Base-by-base conservation (phyloP, 192 early-diverging fungal species). In the Mortierella hygrophila region DNA sequence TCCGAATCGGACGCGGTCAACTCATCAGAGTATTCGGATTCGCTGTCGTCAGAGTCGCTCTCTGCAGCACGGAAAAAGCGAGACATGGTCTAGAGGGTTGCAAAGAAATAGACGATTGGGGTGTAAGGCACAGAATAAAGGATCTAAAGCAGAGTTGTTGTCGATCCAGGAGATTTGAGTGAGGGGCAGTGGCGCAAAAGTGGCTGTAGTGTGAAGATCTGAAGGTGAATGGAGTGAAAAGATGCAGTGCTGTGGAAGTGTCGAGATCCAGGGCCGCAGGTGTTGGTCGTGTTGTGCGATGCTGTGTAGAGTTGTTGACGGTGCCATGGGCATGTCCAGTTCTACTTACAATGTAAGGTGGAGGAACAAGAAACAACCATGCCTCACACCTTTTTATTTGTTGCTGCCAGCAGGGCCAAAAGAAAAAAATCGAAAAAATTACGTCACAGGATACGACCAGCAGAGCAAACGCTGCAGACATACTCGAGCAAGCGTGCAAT, bases 61-160 rank as follows among this genome's bases (percentile, higher is more conserved):
- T 94, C 94, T 77, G 90, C 92, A 70, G 92, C 91, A 70, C 93
- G 93, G 92, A 97, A 97, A 85, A 97, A 97, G 85, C 97, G 96
- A 75, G 96, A 96, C 96, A 96, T 96, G 74, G 70, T 85, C 42
- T n/a, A 47, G 72, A 16, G 21, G 71, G 21, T 75, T 8, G 13
- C n/a, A 55, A 75, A 57, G 54, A 75, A 15, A 38, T 29, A 35
- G 4, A n/a, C 68, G 72, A 54, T 47, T 68, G 78, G 15, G 70
- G 47, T 29, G 49, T 71, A 6, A 55, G 54, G 41, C 6, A 40
- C 32, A 40, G 26, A 35, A 35, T 35, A 70, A 70, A 11, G 8
- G 35, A 74, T 47, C 29, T 74, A 74, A 46, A 46, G 32, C 37
- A n/a, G 10, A 15, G n/a, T 26, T 68, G 69, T 35, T 10, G 69